These are phyloP conservation scores for Camellia lanceoleosa DNA, from an alignment of 148 eudicot genomes.

Conservation along the genomic window DNA sequence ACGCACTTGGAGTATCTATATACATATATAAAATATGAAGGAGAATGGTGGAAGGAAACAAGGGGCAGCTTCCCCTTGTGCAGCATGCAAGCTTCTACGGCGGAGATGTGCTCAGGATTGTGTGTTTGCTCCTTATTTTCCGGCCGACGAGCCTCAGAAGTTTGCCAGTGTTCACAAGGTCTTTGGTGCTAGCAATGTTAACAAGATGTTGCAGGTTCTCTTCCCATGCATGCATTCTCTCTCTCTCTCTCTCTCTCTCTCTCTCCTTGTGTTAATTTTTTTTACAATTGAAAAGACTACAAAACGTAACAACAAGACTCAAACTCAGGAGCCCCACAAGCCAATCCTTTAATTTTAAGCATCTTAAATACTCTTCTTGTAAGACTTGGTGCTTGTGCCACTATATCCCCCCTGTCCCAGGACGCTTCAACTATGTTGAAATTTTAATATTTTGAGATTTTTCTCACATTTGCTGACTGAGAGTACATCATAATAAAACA, in stretches of 20 bases:
- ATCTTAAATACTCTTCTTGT: background rate
- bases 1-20: background rate
- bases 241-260: constrained; percentile 4
- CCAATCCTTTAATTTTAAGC: no score
- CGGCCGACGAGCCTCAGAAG: constrained; percentile 85
- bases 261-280: no score
- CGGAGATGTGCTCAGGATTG: constrained; percentile 79
- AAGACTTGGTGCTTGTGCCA: background rate
- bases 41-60: constrained; percentile 58
- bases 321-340: no score
- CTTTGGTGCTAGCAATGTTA: constrained; percentile 94
- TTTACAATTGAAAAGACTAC: no score
- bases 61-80: constrained; percentile 77
- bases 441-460: no score
- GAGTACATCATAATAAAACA: background rate
- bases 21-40: constrained; percentile 33
- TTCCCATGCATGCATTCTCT: background rate
- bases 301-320: no score
- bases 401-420: no score
- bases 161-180: constrained; percentile 86
- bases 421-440: no score
- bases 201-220: constrained; percentile 81
- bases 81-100: constrained; percentile 75
- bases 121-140: constrained; percentile 79
- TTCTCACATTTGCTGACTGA: no score